Conservation (phyloP, 2,329 filamentous ascomycete genomes). For the Fonsecaea pedrosoi region DNA sequence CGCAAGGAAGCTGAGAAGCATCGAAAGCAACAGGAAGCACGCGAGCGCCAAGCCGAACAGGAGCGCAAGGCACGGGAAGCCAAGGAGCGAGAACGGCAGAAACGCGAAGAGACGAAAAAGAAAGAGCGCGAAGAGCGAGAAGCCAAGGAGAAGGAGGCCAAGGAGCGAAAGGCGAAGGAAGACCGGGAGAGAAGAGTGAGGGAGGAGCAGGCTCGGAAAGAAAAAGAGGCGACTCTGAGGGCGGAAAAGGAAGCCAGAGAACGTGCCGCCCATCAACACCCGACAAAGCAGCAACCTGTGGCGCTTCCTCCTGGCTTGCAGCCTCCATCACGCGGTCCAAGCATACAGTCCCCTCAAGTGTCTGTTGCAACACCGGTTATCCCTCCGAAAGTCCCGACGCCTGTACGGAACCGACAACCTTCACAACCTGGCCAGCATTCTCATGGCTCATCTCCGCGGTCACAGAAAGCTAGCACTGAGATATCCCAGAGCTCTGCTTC, state of each 20-base stretch:
- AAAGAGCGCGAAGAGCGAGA: slow-evolving; percentile 71
- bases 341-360: slow-evolving; percentile 78
- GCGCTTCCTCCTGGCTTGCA: slow-evolving; percentile 60
- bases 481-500: slow-evolving; percentile 70
- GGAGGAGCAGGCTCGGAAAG: slow-evolving; percentile 60
- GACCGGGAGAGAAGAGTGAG: slow-evolving; percentile 65
- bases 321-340: slow-evolving; percentile 58
- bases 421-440: slow-evolving; percentile 83
- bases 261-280: slow-evolving; percentile 37
- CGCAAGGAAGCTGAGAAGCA: slow-evolving; percentile 86
- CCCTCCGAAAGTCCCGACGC: slow-evolving; percentile 83
- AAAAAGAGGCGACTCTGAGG: slow-evolving; percentile 61
- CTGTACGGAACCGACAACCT: slow-evolving; percentile 74
- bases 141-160: slow-evolving; percentile 74
- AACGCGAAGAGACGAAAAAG: slow-evolving; percentile 72
- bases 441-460: slow-evolving; percentile 69
- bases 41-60: slow-evolving; percentile 81
- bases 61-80: slow-evolving; percentile 83
- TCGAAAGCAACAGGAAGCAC: slow-evolving; percentile 79
- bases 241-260: slow-evolving; percentile 59
- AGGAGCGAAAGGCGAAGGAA: slow-evolving; percentile 67
- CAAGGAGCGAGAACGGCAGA: slow-evolving; percentile 81
- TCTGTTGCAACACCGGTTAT: slow-evolving; percentile 79
- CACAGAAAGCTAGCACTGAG: slow-evolving; percentile 55
- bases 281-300: slow-evolving; percentile 43